These are phyloP conservation scores for Pachysolen tannophilus DNA, from an alignment of 805 yeast genomes.

Conservation along the genomic window DNA sequence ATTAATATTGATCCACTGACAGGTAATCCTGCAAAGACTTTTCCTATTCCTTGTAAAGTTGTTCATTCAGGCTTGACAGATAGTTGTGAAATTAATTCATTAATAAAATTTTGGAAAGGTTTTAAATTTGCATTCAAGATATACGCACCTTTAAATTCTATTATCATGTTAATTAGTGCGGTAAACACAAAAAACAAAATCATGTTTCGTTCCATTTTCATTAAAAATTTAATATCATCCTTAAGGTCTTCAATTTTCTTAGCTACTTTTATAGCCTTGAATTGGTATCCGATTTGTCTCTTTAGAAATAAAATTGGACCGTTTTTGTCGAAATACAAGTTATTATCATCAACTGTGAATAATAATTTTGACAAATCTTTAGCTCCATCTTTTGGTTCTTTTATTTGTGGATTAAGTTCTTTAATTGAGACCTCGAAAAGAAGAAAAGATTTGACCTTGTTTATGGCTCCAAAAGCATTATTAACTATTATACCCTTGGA, in stretches of 20 bases:
- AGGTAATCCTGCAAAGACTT: conserved; percentile 20
- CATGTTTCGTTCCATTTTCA: background rate
- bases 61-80: conserved; percentile 31
- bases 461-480: conserved; percentile 27
- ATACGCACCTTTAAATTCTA: conserved; percentile 32
- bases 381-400: conserved; percentile 33
- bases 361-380: conserved; percentile 27
- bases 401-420: conserved; percentile 33
- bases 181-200: conserved; percentile 5
- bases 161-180: conserved; percentile 20
- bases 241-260: conserved; percentile 34
- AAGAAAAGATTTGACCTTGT: conserved; percentile 38
- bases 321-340: conserved; percentile 14
- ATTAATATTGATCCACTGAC: conserved; percentile 25
- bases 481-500: conserved; percentile 7
- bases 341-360: background rate
- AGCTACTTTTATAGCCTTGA: conserved; percentile 31
- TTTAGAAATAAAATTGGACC: conserved; percentile 33
- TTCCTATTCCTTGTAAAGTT: conserved; percentile 30
- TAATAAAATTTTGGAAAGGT: conserved; percentile 35
- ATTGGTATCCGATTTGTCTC: conserved; percentile 42
- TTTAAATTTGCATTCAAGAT: conserved; percentile 30
- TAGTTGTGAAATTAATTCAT: conserved; percentile 38
- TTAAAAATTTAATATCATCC: conserved; percentile 17
- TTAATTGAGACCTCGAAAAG: conserved; percentile 30